Base-by-base conservation (phyloP, 331 rosid genomes). In the Quercus phellos region DNA sequence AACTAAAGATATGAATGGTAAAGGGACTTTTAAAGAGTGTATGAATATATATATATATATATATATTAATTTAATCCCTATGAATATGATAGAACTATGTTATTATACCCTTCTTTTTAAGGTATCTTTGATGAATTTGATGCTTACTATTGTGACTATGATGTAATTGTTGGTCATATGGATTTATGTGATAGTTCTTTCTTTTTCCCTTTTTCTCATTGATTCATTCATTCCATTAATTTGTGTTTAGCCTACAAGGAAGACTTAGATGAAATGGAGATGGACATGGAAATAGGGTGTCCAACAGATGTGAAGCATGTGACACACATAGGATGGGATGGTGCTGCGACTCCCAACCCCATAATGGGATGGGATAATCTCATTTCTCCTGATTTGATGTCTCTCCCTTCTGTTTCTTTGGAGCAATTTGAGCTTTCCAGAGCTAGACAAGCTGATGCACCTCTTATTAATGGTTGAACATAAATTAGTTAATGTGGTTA, bases 301-400 rank as follows among this genome's bases (percentile, higher is more conserved):
- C 99, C 99, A 42, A 95, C 96, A 61, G 89, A 94, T 77, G 99
- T 94, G 78, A 92, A 94, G 87, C 99, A 94, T 50, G 98, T 94
- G 85, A 90, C 98, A 43, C 99, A 94, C 93, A 92, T 94, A 43
- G 99, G 99, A 6, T 88, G 86, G 89, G 97, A 89, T 81, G 94
- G 87, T 32, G 73, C 84, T 18, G 42, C 88, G 46, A 77, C 84
- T 70, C 76, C 67, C 17, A 74, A 74, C 26, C 85, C 89, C 34
- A 26, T 80, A 1, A 80, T 22, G 75, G 88, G 88, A 16, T 89
- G 92, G 97, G 90, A 92, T 16, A 22, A 85, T 86, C 92, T 93
- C 79, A 73, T 84, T 8, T 78, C 93, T 75, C 87, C 88, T 29
- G 78, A 89, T 8, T 68, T 87, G 22, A 81, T 81, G 67, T 85